These are phyloP conservation scores for Zea mays DNA, from an alignment of 176 grass and related monocot species.

Conservation along the genomic window DNA sequence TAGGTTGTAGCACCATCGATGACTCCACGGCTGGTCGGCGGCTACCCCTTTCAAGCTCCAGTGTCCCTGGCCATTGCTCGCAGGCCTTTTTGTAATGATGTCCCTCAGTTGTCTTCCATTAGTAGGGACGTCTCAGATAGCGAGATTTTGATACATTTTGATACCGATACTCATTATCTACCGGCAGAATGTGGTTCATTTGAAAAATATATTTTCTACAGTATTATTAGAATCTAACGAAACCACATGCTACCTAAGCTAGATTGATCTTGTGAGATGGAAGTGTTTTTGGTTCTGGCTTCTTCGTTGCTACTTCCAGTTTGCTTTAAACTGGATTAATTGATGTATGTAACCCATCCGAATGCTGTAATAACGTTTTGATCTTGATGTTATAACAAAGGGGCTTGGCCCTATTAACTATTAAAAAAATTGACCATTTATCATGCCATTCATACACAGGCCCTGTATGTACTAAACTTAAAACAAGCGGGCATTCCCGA, in stretches of 20 bases:
- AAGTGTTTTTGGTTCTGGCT: background rate
- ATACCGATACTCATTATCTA: too few species aligned
- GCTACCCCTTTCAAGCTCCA: too few species aligned
- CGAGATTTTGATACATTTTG: too few species aligned
- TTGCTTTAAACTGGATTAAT: background rate
- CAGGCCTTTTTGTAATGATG: too few species aligned
- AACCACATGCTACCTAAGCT: background rate
- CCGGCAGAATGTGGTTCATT: too few species aligned
- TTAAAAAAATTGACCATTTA: background rate
- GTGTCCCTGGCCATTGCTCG: too few species aligned
- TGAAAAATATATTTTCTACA: too few species aligned
- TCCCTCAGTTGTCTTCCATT: too few species aligned
- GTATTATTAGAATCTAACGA: too few species aligned
- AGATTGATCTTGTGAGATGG: background rate
- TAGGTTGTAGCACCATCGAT: too few species aligned
- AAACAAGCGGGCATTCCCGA: background rate
- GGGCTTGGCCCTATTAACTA: background rate
- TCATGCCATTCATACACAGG: background rate
- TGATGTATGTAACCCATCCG: background rate
- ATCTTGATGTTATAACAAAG: background rate
- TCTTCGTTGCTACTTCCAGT: background rate
- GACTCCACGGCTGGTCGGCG: too few species aligned
- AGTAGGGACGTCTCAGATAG: too few species aligned
- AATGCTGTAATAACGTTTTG: background rate
- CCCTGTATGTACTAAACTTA: background rate